Evolutionary conservation across 2,329 filamentous ascomycete species (phyloP).

Genomic region (Fusarium veterinarium): DNA sequence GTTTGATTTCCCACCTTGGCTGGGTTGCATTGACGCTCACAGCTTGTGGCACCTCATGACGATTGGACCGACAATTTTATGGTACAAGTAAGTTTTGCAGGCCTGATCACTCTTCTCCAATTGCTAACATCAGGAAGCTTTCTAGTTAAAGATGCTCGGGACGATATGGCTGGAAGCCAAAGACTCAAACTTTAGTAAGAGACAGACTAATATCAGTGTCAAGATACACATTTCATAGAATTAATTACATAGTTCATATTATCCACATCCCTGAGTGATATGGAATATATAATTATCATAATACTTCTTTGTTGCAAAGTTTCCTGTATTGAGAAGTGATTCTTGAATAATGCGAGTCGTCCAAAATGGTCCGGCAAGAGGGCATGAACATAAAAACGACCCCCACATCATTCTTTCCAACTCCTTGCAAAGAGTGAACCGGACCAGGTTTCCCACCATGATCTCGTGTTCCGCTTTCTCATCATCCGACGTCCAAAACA

Average conservation of each 20-base stretch:
- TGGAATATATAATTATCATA: background rate
- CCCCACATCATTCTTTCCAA: conserved; percentile 29
- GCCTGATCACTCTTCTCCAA: background rate
- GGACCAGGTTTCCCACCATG: conserved; percentile 4
- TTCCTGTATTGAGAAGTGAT: background rate
- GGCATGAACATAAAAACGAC: background rate
- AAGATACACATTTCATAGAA: background rate
- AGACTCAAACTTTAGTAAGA: conserved; percentile 71
- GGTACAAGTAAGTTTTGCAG: conserved; percentile 85
- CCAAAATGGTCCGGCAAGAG: background rate
- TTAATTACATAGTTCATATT: background rate
- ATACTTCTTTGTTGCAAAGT: background rate
- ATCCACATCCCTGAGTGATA: background rate
- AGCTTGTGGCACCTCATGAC: conserved; percentile 96
- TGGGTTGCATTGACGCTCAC: conserved; percentile 89
- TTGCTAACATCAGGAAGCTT: conserved; percentile 68
- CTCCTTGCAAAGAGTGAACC: conserved; percentile 13
- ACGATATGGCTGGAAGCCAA: conserved; percentile 77
- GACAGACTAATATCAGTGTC: background rate
- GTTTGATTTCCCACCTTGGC: conserved; percentile 89
- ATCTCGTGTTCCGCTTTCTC: conserved; percentile 5
- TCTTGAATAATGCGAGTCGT: background rate
- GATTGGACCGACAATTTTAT: conserved; percentile 86
- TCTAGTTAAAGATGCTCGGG: conserved; percentile 83
- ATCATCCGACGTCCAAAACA: background rate